phyloP scores from a whole-genome alignment of 352 stramenopile species.

The Globisporangium polare region DNA sequence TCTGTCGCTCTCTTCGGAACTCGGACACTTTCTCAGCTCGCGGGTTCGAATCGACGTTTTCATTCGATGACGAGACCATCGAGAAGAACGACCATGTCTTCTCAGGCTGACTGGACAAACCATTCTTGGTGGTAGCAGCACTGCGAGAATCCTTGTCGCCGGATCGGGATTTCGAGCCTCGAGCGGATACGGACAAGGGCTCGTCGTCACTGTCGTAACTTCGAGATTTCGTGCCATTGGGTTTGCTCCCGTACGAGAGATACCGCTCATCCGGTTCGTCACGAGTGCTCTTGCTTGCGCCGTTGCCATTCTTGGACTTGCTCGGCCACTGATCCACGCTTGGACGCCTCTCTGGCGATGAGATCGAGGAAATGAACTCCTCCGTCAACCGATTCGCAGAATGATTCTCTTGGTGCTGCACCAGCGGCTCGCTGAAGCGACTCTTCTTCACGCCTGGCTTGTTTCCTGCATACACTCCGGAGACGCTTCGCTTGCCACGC shows the following conservation, averaged over 20 bases:
- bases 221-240: slow-evolving; percentile 14
- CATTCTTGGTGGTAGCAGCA: background rate
- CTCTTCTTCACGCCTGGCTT: slow-evolving; percentile 9
- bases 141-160: background rate
- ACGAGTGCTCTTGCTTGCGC: background rate
- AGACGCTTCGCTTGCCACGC: slow-evolving; percentile 10
- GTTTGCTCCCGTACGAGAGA: slow-evolving; percentile 41
- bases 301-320: background rate
- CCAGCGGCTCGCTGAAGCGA: slow-evolving; percentile 18
- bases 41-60: slow-evolving; percentile 10
- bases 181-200: slow-evolving; percentile 1
- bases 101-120: background rate
- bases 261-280: slow-evolving; percentile 18
- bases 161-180: slow-evolving; percentile 2
- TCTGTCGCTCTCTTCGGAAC: slow-evolving; percentile 41
- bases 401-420: slow-evolving; percentile 1
- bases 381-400: background rate
- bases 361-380: slow-evolving; percentile 11
- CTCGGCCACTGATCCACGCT: background rate
- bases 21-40: background rate
- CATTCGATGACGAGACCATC: slow-evolving; percentile 1
- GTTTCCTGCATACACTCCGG: slow-evolving; percentile 5
- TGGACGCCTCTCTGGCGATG: background rate
- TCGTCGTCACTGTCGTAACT: slow-evolving; percentile 12
- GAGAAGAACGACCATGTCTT: slow-evolving; percentile 9